Evolutionary conservation across 306 rosid species (phyloP), one percentile per base, ranked within the genome.

Genomic region (Comarum palustre): DNA sequence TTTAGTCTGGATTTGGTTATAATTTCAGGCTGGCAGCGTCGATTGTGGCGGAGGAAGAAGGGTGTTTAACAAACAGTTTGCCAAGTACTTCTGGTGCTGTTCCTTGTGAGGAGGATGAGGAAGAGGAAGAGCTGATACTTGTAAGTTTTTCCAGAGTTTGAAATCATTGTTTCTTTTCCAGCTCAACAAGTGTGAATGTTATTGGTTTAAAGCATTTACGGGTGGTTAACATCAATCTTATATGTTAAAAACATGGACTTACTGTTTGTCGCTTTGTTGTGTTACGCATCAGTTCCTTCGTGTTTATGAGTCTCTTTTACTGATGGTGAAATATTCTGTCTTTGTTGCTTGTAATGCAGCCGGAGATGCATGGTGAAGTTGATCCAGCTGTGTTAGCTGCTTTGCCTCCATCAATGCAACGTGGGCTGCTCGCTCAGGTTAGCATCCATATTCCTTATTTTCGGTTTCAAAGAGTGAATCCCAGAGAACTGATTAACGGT

Each of bases 351-450:
- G 31, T 65, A 46, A 60, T 42, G 61, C 89, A 87, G 96, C 87
- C 85, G 31, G 78, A 71, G 46, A 73, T 75, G 68, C 68, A 48
- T 39, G 86, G 71, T 8, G 90, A 84, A 77, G 83, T 85, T 75
- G 89, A 90, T 82, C 75, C 83, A 19, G 74, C 89, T 70, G 88
- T 81, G 29, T 79, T 87, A 46, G 90, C 86, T 80, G 87, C 86
- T 81, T 81, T 90, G 81, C 87, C 92, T 27, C 82, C 82, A 66
- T 90, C 92, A n/a, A 77, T 87, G 87, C 96, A 82, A 77, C 81
- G 5, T 70, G 85, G 80, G 64, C 82, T 86, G 80, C 86, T 87
- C 71, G 72, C 80, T 4, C 92, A 87, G 87, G 96, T 85, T 31
- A 78, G 81, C 38, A 50, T 75, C 73, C 32, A 22, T 25, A 68